Percentiles rank a stretch among this genome's conserved stretches.
Evolutionary conservation across 2,329 filamentous ascomycete species (phyloP).

Genomic region (Microsporum audouinii): DNA sequence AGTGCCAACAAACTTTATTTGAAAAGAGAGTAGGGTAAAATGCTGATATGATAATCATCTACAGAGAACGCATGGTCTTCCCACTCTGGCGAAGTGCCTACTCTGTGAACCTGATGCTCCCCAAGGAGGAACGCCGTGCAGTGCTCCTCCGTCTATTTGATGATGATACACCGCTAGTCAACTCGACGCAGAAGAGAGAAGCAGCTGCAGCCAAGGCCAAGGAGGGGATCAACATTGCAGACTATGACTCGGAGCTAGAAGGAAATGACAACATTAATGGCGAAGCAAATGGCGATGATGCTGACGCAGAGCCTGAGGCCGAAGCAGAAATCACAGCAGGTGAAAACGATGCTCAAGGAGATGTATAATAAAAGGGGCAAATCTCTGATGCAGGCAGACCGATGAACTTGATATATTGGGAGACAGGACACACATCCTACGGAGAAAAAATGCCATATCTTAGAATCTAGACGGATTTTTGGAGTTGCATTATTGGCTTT

Average conservation of each 20-base stretch:
- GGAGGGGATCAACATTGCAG: conserved; percentile 4
- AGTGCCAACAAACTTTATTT: conserved; percentile 14
- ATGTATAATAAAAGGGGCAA: not conserved
- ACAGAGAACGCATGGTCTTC: conserved; percentile 67
- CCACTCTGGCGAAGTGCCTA: conserved; percentile 90
- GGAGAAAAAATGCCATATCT: not conserved
- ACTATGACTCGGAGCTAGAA: not conserved
- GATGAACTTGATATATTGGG: too few species aligned
- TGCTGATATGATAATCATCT: not conserved
- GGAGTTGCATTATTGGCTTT: not conserved
- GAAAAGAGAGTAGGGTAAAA: not conserved
- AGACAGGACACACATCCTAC: not conserved
- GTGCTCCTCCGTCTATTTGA: conserved; percentile 89
- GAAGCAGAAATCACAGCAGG: not conserved
- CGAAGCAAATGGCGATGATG: not conserved
- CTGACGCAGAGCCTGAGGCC: not conserved
- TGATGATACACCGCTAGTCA: conserved; percentile 72
- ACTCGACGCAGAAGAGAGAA: conserved; percentile 34
- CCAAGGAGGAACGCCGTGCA: conserved; percentile 87
- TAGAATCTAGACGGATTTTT: not conserved
- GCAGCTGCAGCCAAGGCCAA: conserved; percentile 13
- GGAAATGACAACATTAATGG: not conserved
- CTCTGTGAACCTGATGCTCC: conserved; percentile 91
- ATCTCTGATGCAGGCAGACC: too few species aligned
- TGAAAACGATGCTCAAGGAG: not conserved